phyloP scores from a whole-genome alignment of 1,284 basidiomycete genomes.

The Mrakiaceae sp. region DNA sequence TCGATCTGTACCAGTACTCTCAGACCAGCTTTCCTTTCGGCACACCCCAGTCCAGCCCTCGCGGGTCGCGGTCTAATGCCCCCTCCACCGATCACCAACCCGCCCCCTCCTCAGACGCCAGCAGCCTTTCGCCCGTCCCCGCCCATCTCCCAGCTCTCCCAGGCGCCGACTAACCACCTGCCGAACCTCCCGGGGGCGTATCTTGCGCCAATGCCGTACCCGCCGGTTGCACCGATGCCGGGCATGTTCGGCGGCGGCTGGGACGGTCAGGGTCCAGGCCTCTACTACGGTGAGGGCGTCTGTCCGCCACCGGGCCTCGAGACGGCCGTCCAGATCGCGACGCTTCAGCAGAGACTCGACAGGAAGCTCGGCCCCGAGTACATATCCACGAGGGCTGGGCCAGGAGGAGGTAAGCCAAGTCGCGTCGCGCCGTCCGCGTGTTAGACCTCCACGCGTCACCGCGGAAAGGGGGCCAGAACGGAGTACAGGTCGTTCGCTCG shows the following conservation, averaged over 20 bases:
- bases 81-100: not conserved
- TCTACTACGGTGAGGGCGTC: not conserved
- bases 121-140: not conserved
- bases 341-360: conserved; percentile 69
- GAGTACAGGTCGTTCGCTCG: not conserved
- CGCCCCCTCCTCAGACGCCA: not conserved
- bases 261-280: not conserved
- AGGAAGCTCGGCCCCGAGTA: conserved; percentile 89
- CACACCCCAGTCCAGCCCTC: not conserved
- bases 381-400: conserved; percentile 78
- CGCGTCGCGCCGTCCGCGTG: not conserved
- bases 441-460: not conserved
- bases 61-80: not conserved
- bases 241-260: conserved; percentile 5
- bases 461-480: not conserved
- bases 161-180: not conserved
- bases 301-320: conserved; percentile 5
- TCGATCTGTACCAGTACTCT: too few species aligned
- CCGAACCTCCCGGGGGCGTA: not conserved
- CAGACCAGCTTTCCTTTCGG: too few species aligned
- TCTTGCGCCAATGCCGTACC: not conserved
- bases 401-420: conserved; percentile 44
- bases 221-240: not conserved
- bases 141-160: not conserved
- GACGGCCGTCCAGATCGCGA: conserved; percentile 51